Evolutionary conservation across 192 early-diverging fungal genomes (phyloP), one percentile per base, ranked within the genome.

Genomic region (Helicostylum pulchrum): DNA sequence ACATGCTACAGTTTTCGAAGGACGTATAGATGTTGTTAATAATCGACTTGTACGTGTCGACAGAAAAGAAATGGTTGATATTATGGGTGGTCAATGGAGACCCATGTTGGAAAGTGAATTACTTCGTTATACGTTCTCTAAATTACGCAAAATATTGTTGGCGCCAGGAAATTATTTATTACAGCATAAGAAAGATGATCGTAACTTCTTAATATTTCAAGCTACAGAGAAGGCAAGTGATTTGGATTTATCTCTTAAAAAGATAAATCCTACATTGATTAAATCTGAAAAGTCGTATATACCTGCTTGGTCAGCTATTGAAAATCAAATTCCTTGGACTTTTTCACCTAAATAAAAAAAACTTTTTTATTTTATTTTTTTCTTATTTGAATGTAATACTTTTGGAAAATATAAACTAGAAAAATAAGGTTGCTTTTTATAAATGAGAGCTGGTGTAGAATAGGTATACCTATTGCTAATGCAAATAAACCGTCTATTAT

Each of bases 381-480:
- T 26, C 26, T 26, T 2, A 26, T 26, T 26, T 26, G 26, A 26
- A 26, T 26, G 26, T 26, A 26, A 10, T 39, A 39, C 9, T 39
- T 39, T 75, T 88, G 93, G 66, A 92, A 94, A 26, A 95, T 62
- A 74, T 94, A 95, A 7, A 95, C 79, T 46, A 95, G 77, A 55
- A 95, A 95, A 12, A 95, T 79, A 2, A 90, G 84, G 53, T 94
- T 92, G 62, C 94, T 92, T 20, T 91, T 79, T 8, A 93, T 76
- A 74, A 85, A 90, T 11, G 92, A 92, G 42, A 95, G 53, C 17
- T 90, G 78, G 71, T 95, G 93, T 19, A 93, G 62, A 61, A 80
- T 87, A 10, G 93, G 93, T 92, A 95, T 95, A 71, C 91, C 92
- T 79, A 95, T 94, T 11, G 90, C 83, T 72, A 94, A 93, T 10